Percentiles rank a stretch among this genome's conserved stretches.
Evolutionary conservation across 352 stramenopile species (phyloP).

Genomic region (Peronospora belbahrii): DNA sequence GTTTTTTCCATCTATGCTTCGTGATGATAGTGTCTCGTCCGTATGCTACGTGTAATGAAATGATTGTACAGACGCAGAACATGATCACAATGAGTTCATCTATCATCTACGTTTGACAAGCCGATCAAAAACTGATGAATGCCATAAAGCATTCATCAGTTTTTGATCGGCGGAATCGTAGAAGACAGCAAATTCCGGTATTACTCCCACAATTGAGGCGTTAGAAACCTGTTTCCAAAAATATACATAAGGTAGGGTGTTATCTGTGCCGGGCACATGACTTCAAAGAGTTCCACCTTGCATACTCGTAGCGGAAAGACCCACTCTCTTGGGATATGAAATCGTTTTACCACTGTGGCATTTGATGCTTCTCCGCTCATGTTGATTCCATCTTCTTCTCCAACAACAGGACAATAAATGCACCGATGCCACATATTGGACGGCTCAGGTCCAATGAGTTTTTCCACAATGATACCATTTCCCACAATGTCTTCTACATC

Average conservation of each 20-base stretch:
- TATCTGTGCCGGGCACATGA: slow-evolving; percentile 39
- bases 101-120: too few species aligned
- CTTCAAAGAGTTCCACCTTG: slow-evolving; percentile 32
- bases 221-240: slow-evolving; percentile 46
- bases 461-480: slow-evolving; percentile 18
- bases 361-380: neutral
- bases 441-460: slow-evolving; percentile 29
- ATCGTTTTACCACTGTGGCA: slow-evolving; percentile 19
- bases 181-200: neutral
- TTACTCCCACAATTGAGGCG: slow-evolving; percentile 32
- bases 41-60: too few species aligned
- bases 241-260: slow-evolving; percentile 40
- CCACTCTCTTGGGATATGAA: slow-evolving; percentile 42
- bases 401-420: slow-evolving; percentile 24
- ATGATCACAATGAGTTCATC: too few species aligned
- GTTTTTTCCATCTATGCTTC: too few species aligned
- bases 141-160: too few species aligned
- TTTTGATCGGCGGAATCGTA: too few species aligned
- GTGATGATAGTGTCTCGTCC: too few species aligned
- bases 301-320: slow-evolving; percentile 42
- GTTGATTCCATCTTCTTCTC: slow-evolving; percentile 10
- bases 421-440: slow-evolving; percentile 32
- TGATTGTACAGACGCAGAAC: too few species aligned
- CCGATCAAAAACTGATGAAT: too few species aligned
- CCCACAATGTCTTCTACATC: too few species aligned